Base-by-base conservation (phyloP, 2,329 filamentous ascomycete species). In the Neonectria magnoliae region DNA sequence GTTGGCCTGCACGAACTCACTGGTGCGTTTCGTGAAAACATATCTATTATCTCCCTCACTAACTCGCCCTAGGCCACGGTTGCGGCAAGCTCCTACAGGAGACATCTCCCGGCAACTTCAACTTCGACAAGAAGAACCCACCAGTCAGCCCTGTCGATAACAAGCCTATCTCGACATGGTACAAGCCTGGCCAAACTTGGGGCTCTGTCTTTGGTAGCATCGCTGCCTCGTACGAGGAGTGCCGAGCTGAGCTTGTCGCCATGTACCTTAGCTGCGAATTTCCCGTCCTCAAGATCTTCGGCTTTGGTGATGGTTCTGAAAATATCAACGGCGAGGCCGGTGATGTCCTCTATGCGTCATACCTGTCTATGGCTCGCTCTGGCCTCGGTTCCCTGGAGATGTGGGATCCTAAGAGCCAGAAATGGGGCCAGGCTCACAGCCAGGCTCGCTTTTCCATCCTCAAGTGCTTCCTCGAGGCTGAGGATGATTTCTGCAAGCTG, bases 171-270 rank as follows among this genome's bases (percentile, higher is more conserved):
- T 88, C 87, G 2, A 93, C 91, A 1, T 98, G 92, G 90, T 98
- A 98, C 83, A 97, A 96, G 80, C 93, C 93, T 2, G 94, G 94
- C 3, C 93, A 98, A 80, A 98, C 95, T 0, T 98, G 94, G 94
- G 92, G 93, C 60, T 93, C 91, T 5, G 93, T 97, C 0, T 98
- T 98, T 75, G 94, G 94, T 27, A 88, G 92, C 65, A 88, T 97
- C 68, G 93, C 94, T 41, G 93, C 91, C 4, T 93, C 91, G 16
- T 98, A 97, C 75, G 95, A 98, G 80, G 95, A 98, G 80, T 98
- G 95, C 78, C 90, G 95, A 60, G 95, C 95, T 5, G 95, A 98
- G 78, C 92, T 94, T 73, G 94, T 98, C 11, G 95, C 94, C 56
- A 97, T 98, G 94, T 90, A 90, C 45, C 84, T 98, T 59, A 89